Conservation (phyloP, 352 stramenopile genomes). For the Phytophthora melonis region DNA sequence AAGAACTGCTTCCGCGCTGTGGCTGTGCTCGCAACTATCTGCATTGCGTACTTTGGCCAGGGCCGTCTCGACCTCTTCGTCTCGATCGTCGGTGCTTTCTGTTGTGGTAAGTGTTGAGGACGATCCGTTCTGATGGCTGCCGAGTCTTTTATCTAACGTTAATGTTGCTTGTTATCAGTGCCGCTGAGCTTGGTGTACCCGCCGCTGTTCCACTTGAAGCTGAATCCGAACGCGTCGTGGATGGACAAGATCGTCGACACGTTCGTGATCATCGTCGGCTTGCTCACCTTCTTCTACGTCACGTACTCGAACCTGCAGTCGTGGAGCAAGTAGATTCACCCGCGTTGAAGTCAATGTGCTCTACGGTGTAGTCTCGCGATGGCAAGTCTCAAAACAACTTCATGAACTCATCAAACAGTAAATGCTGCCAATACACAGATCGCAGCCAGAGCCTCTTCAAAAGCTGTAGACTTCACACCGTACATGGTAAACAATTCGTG, state of each 20-base stretch:
- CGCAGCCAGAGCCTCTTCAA: too few relatives aligned
- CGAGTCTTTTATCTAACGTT: slow-evolving; percentile 8
- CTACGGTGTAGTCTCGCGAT: neutral
- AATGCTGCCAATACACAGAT: neutral
- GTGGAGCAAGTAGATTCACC: slow-evolving; percentile 53
- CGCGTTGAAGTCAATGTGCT: neutral
- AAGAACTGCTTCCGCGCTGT: slow-evolving; percentile 82
- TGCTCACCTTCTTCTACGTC: slow-evolving; percentile 85
- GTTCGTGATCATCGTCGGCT: slow-evolving; percentile 65
- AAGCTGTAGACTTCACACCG: too few relatives aligned
- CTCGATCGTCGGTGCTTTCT: slow-evolving; percentile 84
- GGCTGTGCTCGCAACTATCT: slow-evolving; percentile 70
- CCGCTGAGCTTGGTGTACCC: slow-evolving; percentile 86
- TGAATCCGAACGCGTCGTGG: slow-evolving; percentile 54
- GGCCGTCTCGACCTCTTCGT: slow-evolving; percentile 82
- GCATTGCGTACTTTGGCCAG: slow-evolving; percentile 82
- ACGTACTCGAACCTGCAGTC: slow-evolving; percentile 82
- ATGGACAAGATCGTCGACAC: slow-evolving; percentile 69
- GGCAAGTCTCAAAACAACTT: neutral
- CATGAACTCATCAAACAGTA: neutral
- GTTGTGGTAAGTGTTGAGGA: slow-evolving; percentile 63
- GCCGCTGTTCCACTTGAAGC: slow-evolving; percentile 82
- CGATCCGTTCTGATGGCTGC: slow-evolving; percentile 1
- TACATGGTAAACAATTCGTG: too few relatives aligned
- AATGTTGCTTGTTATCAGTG: slow-evolving; percentile 45